Conservation (phyloP, 2,329 filamentous ascomycete genomes). For the Talaromyces sp. region DNA sequence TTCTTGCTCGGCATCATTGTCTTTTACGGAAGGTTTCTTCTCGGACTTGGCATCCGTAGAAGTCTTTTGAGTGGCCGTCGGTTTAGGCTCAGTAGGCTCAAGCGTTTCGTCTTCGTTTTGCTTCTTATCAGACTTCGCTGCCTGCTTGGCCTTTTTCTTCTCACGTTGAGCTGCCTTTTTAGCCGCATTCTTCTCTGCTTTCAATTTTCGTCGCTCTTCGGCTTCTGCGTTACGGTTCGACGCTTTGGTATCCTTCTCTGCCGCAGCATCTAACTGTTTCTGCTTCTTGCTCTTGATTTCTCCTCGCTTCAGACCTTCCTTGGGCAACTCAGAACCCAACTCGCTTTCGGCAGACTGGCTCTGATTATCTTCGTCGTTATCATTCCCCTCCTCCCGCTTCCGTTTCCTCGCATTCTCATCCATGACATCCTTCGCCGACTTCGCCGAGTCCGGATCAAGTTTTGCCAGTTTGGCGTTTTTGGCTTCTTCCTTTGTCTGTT, state of each 20-base stretch:
- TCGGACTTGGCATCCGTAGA: slow-evolving; percentile 24
- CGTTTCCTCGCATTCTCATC: slow-evolving; percentile 79
- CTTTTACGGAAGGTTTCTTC: slow-evolving; percentile 19
- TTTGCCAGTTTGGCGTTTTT: slow-evolving; percentile 80
- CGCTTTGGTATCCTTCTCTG: slow-evolving; percentile 24
- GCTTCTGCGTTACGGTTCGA: slow-evolving; percentile 27
- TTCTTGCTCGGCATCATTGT: slow-evolving; percentile 28
- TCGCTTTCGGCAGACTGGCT: slow-evolving; percentile 46
- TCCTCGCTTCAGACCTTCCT: slow-evolving; percentile 58
- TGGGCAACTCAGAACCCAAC: slow-evolving; percentile 50
- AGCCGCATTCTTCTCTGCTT: slow-evolving; percentile 46
- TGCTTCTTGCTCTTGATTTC: slow-evolving; percentile 51
- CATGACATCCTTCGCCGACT: slow-evolving; percentile 90
- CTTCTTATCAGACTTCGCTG: slow-evolving; percentile 23
- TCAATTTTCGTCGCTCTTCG: slow-evolving; percentile 36
- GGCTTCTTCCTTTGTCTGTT: slow-evolving; percentile 89
- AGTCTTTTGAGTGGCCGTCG: slow-evolving; percentile 6
- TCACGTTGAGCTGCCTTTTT: slow-evolving; percentile 36
- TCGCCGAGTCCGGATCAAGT: slow-evolving; percentile 83
- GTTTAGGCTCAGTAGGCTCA: slow-evolving; percentile 20
- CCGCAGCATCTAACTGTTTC: slow-evolving; percentile 44
- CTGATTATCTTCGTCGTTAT: slow-evolving; percentile 44
- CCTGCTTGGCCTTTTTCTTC: slow-evolving; percentile 41
- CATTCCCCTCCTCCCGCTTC: slow-evolving; percentile 63
- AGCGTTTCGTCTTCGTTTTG: slow-evolving; percentile 22